These are phyloP conservation scores for Thelonectria blattea DNA, from an alignment of 2,329 filamentous ascomycete species.

Conservation along the genomic window DNA sequence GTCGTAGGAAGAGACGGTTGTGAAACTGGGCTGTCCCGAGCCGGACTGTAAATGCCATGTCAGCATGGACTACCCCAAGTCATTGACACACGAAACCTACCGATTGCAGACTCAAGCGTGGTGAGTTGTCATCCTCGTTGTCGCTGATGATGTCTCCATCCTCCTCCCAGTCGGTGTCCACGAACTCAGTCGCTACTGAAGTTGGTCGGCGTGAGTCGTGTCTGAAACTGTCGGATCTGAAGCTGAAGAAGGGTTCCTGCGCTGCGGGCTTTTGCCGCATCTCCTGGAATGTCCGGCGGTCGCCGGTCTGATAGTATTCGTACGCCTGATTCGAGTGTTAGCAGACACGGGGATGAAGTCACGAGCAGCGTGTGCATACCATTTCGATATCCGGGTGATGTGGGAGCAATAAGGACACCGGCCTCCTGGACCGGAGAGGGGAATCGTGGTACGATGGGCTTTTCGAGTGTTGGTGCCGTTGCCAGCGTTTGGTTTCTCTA, in stretches of 20 bases:
- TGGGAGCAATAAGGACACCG: conserved; percentile 28
- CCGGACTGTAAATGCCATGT: conserved; percentile 58
- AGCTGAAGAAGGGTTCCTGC: conserved; percentile 67
- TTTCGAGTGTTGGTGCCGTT: conserved; percentile 42
- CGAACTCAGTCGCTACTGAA: conserved; percentile 78
- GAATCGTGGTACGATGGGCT: conserved; percentile 26
- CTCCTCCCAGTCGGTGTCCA: conserved; percentile 77
- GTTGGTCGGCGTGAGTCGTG: conserved; percentile 60
- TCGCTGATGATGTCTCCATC: conserved; percentile 62
- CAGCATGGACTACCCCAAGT: conserved; percentile 12
- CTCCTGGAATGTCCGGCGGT: conserved; percentile 51
- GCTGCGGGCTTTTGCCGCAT: conserved; percentile 58
- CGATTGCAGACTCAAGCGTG: conserved; percentile 72
- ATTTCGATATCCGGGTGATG: conserved; percentile 36
- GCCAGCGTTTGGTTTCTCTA: conserved; percentile 45
- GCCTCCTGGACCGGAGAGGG: conserved; percentile 23
- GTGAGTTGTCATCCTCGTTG: conserved; percentile 70
- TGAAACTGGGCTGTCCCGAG: conserved; percentile 75
- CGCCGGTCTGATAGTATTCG: conserved; percentile 44
- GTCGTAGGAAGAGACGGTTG: conserved; percentile 86
- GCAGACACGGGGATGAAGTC: not conserved
- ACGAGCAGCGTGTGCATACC: conserved; percentile 37
- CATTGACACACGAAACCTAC: conserved; percentile 55
- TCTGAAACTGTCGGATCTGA: conserved; percentile 56
- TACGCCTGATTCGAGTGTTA: conserved; percentile 41